phyloP scores from a whole-genome alignment of 192 early-diverging fungal species.

The Paraglomus brasilianum region DNA sequence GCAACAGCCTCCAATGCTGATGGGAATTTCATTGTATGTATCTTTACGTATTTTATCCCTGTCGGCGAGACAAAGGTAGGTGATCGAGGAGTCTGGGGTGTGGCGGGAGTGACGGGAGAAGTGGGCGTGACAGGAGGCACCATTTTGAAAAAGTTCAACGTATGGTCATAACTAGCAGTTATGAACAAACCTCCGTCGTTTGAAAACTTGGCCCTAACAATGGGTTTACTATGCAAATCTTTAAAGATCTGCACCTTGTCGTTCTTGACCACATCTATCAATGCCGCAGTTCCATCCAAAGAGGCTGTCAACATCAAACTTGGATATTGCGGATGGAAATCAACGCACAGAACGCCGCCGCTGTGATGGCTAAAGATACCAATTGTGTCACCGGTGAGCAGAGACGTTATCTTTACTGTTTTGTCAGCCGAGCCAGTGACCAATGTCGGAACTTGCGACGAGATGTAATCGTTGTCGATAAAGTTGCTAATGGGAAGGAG shows the following conservation, averaged over 20 bases:
- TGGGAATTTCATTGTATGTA: constrained; percentile 42
- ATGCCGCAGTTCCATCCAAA: constrained; percentile 49
- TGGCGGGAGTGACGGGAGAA: constrained; percentile 38
- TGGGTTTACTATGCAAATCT: constrained; percentile 67
- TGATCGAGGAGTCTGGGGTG: constrained; percentile 1
- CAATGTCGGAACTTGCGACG: constrained; percentile 38
- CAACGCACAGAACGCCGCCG: constrained; percentile 60
- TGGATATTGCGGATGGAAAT: constrained; percentile 58
- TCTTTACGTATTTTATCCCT: constrained; percentile 14
- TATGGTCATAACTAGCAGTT: constrained; percentile 71
- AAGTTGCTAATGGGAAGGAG: constrained; percentile 33
- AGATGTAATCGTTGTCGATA: constrained; percentile 31
- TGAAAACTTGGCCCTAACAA: constrained; percentile 61
- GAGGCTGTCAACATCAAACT: constrained; percentile 52
- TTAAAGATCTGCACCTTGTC: constrained; percentile 57
- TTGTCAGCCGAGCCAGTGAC: constrained; percentile 62
- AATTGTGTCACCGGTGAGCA: constrained; percentile 39
- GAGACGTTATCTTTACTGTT: constrained; percentile 53
- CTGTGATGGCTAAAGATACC: constrained; percentile 50
- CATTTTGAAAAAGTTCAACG: constrained; percentile 59
- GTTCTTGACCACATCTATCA: constrained; percentile 44
- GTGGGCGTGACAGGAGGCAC: constrained; percentile 2
- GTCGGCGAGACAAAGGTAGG: neutral
- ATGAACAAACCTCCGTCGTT: constrained; percentile 55
- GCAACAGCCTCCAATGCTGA: constrained; percentile 69